Percentiles rank a stretch among this genome's conserved stretches.
Evolutionary conservation across 495 filamentous ascomycete genomes (phyloP).

Genomic region (Apiosordaria backusii): DNA sequence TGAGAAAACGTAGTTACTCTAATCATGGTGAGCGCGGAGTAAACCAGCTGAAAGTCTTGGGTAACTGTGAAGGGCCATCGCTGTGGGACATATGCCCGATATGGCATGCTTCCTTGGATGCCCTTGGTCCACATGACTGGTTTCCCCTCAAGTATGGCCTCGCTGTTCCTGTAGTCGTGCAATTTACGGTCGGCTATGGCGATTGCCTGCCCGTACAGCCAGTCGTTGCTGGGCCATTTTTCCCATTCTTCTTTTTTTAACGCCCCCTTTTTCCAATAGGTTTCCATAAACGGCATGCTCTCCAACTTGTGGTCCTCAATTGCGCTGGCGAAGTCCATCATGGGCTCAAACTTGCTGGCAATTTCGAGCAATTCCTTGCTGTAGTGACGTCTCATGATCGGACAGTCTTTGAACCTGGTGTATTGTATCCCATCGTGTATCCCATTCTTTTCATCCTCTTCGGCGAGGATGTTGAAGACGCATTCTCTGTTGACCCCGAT

Average conservation of each 20-base stretch:
- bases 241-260: neutral
- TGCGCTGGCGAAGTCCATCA: neutral
- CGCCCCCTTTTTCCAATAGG: too few relatives aligned
- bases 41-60: neutral
- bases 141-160: neutral
- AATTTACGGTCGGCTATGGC: slow-evolving; percentile 13
- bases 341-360: neutral
- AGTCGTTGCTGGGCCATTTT: slow-evolving; percentile 1
- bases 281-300: too few relatives aligned
- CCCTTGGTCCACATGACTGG: too few relatives aligned
- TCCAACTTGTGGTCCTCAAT: neutral
- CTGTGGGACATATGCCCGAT: neutral
- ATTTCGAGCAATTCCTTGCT: neutral
- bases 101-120: neutral
- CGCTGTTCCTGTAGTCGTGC: neutral
- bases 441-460: neutral
- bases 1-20: neutral
- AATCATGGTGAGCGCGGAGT: neutral
- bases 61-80: neutral
- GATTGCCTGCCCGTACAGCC: slow-evolving; percentile 8
- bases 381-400: neutral
- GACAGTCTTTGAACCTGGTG: neutral
- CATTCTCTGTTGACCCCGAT: neutral
- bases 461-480: neutral
- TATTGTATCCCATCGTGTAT: neutral